These are phyloP conservation scores for Podospora australis DNA, from an alignment of 495 filamentous ascomycete species.

Conservation along the genomic window DNA sequence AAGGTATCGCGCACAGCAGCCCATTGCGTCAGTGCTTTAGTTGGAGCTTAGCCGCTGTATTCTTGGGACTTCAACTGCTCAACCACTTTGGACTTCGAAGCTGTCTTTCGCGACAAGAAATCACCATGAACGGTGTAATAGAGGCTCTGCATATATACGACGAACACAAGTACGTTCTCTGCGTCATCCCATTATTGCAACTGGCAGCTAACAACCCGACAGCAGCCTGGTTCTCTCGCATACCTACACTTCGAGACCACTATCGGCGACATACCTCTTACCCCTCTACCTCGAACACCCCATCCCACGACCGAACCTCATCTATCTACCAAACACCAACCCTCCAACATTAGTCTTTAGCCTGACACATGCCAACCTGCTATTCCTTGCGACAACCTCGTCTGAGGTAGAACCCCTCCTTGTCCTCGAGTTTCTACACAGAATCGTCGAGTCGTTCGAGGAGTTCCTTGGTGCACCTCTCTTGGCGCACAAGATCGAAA, in stretches of 20 bases:
- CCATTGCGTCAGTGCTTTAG: slow-evolving; percentile 25
- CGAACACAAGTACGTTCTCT: slow-evolving; percentile 67
- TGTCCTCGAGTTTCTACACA: slow-evolving; percentile 92
- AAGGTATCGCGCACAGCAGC: neutral
- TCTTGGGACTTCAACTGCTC: neutral
- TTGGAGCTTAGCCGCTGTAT: too few relatives aligned
- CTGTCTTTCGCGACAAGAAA: too few relatives aligned
- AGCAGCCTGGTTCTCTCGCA: slow-evolving; percentile 48
- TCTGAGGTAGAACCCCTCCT: slow-evolving; percentile 87
- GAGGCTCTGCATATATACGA: slow-evolving; percentile 96
- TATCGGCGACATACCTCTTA: slow-evolving; percentile 67
- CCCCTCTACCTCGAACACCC: slow-evolving; percentile 84
- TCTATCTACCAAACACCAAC: slow-evolving; percentile 71
- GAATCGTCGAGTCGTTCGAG: slow-evolving; percentile 85
- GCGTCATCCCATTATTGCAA: neutral
- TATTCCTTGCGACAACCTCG: slow-evolving; percentile 78
- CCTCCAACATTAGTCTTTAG: slow-evolving; percentile 90
- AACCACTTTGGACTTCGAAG: neutral
- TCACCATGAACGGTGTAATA: slow-evolving; percentile 74
- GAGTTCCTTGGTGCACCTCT: slow-evolving; percentile 92
- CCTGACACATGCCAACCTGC: slow-evolving; percentile 74
- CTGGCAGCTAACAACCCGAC: neutral
- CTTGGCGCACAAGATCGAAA: slow-evolving; percentile 75
- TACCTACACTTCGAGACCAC: slow-evolving; percentile 62
- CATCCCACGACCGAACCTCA: slow-evolving; percentile 73